These are phyloP conservation scores for Rhododendron ovatum DNA, from an alignment of 148 eudicot genomes.

Conservation along the genomic window DNA sequence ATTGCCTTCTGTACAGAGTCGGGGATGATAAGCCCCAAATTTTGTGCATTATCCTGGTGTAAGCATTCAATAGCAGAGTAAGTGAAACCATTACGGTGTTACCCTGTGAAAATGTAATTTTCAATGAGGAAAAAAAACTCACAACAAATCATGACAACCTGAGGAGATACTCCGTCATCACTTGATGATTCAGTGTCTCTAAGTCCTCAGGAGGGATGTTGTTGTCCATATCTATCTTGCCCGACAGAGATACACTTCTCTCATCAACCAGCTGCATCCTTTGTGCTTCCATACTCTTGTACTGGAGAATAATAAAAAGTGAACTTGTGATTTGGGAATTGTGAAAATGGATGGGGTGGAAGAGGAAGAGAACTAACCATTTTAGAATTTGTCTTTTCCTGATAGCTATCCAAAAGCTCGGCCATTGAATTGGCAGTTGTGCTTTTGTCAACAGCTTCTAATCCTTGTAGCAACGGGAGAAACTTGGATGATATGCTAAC, in stretches of 20 bases:
- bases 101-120: not conserved
- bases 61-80: constrained; percentile 8
- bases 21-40: constrained; percentile 23
- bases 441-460: too few relatives aligned
- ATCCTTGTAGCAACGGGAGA: too few relatives aligned
- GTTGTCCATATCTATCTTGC: constrained; percentile 22
- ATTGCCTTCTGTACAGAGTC: constrained; percentile 48
- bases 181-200: constrained; percentile 45
- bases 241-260: constrained; percentile 23
- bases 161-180: constrained; percentile 49
- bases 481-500: too few relatives aligned
- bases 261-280: constrained; percentile 14
- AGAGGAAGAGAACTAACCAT: constrained; percentile 31
- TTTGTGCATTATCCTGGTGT: constrained; percentile 37
- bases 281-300: constrained; percentile 28
- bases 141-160: not conserved
- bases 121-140: not conserved
- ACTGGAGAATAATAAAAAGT: constrained; percentile 22
- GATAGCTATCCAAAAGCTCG: constrained; percentile 56
- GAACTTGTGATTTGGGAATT: not conserved
- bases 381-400: constrained; percentile 31
- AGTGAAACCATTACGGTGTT: not conserved
- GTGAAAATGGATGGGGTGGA: not conserved
- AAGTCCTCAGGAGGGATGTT: constrained; percentile 46
- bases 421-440: constrained; percentile 27